Base-by-base conservation (phyloP, 176 grass and related monocot genomes). In the Cymbopogon citratus region DNA sequence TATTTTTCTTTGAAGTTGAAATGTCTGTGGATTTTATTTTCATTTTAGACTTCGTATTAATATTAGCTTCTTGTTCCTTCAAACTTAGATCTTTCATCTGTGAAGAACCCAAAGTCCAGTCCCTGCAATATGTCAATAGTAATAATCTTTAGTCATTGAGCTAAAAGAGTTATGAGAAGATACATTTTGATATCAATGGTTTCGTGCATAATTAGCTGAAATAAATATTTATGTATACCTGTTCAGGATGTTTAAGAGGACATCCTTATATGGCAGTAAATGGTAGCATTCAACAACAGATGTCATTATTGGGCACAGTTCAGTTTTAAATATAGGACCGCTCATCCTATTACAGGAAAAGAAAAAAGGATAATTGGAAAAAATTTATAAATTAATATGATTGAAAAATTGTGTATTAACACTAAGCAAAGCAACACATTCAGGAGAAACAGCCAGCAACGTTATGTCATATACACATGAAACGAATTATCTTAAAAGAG, bases 251-350 rank as follows among this genome's bases (percentile, higher is more conserved):
- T 81, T 69, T 35, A 71, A 48, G 18, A 94, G 38, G 70, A 89
- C 63, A 14, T 91, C 51, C 45, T 75, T 79, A 79, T 94, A 94
- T 11, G 92, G 92, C 51, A 94, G 84, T 62, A 93, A 46, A 60
- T 87, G 85, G 46, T 90, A 93, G 57, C 51, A 82, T 1, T 88
- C 85, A 76, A 90, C 88, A 45, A 86, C 88, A 62, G 18, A 23
- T 76, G 85, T 88, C 33, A 84, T 87, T 27, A 6, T 51, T 44
- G 40, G 79, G 54, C 3, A 67, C 16, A 44, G 66, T 35, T 64
- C 70, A 26, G 41, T 83, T 62, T 28, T 21, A 75, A 93, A 63
- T 36, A 93, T 4, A 31, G 91, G 79, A 80, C 91, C 88, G 24
- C 7, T 80, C 82, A 90, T 86, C 35, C 91, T 93, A 75, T 39